Evolutionary conservation across 257 asterid species (phyloP).

Genomic region (Solanum chiquidenum): DNA sequence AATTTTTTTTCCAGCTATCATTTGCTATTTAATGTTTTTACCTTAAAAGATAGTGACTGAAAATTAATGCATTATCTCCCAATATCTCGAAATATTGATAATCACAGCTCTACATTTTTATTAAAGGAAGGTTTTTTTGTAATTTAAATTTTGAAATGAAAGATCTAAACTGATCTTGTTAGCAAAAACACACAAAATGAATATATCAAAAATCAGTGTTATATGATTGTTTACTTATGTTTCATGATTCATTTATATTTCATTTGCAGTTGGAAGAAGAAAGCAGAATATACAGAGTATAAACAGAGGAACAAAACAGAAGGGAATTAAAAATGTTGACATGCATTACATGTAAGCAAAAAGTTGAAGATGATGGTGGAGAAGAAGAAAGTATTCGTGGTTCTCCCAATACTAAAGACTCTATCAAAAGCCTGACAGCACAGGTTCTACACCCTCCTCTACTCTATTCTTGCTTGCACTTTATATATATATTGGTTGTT

Average conservation of each 20-base stretch:
- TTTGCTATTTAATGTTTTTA: not conserved
- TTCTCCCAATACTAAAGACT: conserved; percentile 73
- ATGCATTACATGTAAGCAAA: conserved; percentile 86
- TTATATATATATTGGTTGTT: not conserved
- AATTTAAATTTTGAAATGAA: not conserved
- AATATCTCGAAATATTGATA: not conserved
- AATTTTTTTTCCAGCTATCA: not conserved
- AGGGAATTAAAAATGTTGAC: conserved; percentile 49
- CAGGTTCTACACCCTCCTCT: conserved; percentile 41
- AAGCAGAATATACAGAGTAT: not conserved
- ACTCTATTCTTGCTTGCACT: not conserved
- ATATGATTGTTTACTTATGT: not conserved
- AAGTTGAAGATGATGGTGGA: conserved; percentile 40
- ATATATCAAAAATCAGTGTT: not conserved
- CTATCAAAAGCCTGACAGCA: conserved; percentile 90
- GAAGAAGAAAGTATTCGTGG: conserved; percentile 56
- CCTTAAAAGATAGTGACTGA: not conserved
- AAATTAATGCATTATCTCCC: not conserved
- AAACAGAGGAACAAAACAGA: not conserved
- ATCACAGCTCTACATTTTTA: not conserved
- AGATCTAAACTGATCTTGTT: not conserved
- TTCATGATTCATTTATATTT: not conserved
- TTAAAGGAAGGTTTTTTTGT: not conserved
- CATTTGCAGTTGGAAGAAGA: not conserved
- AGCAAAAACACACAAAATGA: not conserved